Evolutionary conservation across 306 rosid genomes (phyloP).

Genomic region (Glycine soja): DNA sequence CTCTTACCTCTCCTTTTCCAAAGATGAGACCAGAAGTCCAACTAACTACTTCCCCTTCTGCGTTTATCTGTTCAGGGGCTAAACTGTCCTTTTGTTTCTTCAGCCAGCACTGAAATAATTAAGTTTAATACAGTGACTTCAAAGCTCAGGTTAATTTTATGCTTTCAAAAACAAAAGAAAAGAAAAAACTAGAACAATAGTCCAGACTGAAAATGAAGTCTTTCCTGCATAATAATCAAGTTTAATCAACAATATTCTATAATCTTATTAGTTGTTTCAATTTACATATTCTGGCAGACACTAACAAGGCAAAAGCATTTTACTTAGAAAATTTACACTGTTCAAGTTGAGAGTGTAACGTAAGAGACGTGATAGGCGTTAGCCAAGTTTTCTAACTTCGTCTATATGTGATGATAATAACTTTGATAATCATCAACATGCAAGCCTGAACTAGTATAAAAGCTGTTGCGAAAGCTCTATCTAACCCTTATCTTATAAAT

Average conservation of each 20-base stretch:
- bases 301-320: too few relatives aligned
- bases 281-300: background rate
- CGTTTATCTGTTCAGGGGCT: slow-evolving; percentile 68
- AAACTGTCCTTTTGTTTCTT: slow-evolving; percentile 87
- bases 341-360: too few relatives aligned
- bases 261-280: background rate
- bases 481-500: too few relatives aligned
- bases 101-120: slow-evolving; percentile 84
- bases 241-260: background rate
- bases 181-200: background rate
- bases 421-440: too few relatives aligned
- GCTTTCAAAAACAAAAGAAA: too few relatives aligned
- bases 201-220: background rate
- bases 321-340: background rate
- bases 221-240: background rate
- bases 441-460: too few relatives aligned
- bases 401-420: too few relatives aligned
- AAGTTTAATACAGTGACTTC: background rate
- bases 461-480: too few relatives aligned
- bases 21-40: slow-evolving; percentile 97
- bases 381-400: too few relatives aligned
- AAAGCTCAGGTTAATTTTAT: background rate
- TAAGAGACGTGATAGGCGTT: too few relatives aligned
- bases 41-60: slow-evolving; percentile 48
- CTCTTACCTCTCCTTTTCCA: slow-evolving; percentile 83